Evolutionary conservation across 176 grass and related monocot species (phyloP).

Genomic region (Oropetium thomaeum): DNA sequence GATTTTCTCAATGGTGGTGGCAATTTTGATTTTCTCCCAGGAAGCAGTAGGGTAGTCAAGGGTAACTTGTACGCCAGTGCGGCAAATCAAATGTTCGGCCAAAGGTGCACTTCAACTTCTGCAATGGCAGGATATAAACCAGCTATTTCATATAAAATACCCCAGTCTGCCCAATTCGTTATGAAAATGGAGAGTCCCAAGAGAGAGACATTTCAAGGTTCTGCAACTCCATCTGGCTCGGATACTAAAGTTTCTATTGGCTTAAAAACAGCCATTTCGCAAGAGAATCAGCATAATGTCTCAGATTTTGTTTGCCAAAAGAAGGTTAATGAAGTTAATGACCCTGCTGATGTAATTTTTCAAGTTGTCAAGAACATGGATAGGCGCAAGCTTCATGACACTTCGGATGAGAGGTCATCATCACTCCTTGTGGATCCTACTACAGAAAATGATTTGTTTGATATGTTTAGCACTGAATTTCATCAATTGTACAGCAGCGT

Average conservation of each 20-base stretch:
- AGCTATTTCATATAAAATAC: slow-evolving; percentile 27
- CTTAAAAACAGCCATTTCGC: slow-evolving; percentile 27
- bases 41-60: slow-evolving; percentile 32
- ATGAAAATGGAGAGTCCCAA: slow-evolving; percentile 36
- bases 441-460: slow-evolving; percentile 63
- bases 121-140: slow-evolving; percentile 33
- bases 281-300: slow-evolving; percentile 28
- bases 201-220: slow-evolving; percentile 44
- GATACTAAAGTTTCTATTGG: slow-evolving; percentile 39
- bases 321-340: slow-evolving; percentile 41
- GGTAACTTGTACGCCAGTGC: slow-evolving; percentile 31
- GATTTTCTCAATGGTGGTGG: slow-evolving; percentile 30
- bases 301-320: slow-evolving; percentile 25
- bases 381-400: slow-evolving; percentile 22
- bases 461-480: slow-evolving; percentile 56
- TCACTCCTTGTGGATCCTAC: slow-evolving; percentile 33
- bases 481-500: slow-evolving; percentile 36
- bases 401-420: slow-evolving; percentile 22
- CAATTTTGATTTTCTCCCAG: slow-evolving; percentile 37
- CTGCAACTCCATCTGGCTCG: slow-evolving; percentile 21
- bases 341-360: slow-evolving; percentile 30
- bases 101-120: slow-evolving; percentile 36
- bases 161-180: slow-evolving; percentile 35
- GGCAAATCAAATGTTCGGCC: slow-evolving; percentile 31
- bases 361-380: slow-evolving; percentile 39